phyloP scores from a whole-genome alignment of 768 basidiomycete species.

The Phylloporus scabripes region DNA sequence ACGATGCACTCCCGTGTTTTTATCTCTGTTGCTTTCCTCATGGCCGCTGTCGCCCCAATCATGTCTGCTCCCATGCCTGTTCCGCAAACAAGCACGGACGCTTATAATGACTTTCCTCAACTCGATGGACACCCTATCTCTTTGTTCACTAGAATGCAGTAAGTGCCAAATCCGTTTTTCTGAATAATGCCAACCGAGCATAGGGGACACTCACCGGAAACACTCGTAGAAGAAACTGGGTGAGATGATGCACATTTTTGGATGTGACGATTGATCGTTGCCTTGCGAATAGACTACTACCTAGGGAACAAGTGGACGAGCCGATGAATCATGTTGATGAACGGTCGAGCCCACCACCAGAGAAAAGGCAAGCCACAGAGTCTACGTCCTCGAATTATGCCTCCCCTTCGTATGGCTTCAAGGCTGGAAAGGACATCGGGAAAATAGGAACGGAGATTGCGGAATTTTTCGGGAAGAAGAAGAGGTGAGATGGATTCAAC shows the following conservation, averaged over 20 bases:
- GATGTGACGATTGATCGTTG: not conserved
- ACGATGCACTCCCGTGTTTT: not conserved
- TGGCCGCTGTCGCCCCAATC: not conserved
- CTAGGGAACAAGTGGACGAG: not conserved
- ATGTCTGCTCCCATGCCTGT: not conserved
- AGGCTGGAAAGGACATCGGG: not conserved
- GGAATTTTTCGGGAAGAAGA: not conserved
- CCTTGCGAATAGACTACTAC: not conserved
- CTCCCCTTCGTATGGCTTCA: not conserved
- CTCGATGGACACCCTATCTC: not conserved
- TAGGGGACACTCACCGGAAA: not conserved
- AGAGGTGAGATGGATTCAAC: not conserved
- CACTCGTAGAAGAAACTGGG: not conserved
- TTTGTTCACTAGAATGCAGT: too few relatives aligned
- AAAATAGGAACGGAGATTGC: not conserved
- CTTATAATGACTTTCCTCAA: not conserved
- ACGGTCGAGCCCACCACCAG: too few relatives aligned
- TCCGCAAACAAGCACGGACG: not conserved
- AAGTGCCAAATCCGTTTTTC: not conserved
- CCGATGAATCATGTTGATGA: not conserved
- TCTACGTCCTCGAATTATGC: not conserved
- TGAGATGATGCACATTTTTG: not conserved
- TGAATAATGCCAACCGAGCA: not conserved
- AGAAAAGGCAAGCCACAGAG: not conserved
- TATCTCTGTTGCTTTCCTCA: not conserved